These are phyloP conservation scores for Psidium friedrichsthalianum DNA, from an alignment of 345 rosid species.

Conservation along the genomic window DNA sequence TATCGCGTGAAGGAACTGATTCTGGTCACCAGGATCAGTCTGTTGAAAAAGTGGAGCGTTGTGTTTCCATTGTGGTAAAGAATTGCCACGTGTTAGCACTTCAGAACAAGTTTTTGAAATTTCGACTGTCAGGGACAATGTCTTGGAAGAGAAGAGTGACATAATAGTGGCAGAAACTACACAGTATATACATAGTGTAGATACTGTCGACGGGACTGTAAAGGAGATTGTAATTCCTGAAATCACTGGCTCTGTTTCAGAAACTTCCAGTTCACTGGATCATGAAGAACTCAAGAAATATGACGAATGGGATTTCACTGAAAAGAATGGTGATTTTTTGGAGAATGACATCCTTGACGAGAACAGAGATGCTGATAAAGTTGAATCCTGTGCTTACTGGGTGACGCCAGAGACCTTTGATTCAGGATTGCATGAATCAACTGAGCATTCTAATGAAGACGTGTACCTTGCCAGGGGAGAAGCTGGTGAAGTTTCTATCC, in stretches of 20 bases:
- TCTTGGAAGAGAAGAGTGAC: conserved; percentile 5
- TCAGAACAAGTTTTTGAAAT: conserved; percentile 14
- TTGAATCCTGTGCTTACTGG: conserved; percentile 11
- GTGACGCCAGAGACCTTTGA: conserved; percentile 21
- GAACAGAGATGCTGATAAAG: conserved; percentile 10
- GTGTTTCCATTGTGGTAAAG: not conserved
- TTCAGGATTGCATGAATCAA: conserved; percentile 13
- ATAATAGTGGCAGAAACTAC: conserved; percentile 10
- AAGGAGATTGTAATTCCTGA: not conserved
- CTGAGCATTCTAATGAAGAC: conserved; percentile 19
- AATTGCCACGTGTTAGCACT: not conserved
- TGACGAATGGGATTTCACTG: conserved; percentile 8
- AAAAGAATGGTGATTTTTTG: conserved; percentile 12
- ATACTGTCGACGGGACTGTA: conserved; percentile 5
- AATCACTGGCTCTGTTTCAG: not conserved
- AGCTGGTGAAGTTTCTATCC: conserved; percentile 7
- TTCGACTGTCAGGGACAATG: not conserved
- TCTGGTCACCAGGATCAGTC: not conserved
- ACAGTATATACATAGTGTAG: not conserved
- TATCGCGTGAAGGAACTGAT: conserved; percentile 5
- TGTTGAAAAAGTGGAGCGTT: conserved; percentile 6
- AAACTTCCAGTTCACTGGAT: not conserved
- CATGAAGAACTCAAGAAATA: not conserved
- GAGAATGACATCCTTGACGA: conserved; percentile 7
- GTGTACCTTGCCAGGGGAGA: conserved; percentile 24